Evolutionary conservation across 208 protist genomes (phyloP), one percentile per base, ranked within the genome.

Genomic region (Chromosphaera perkinsii): DNA sequence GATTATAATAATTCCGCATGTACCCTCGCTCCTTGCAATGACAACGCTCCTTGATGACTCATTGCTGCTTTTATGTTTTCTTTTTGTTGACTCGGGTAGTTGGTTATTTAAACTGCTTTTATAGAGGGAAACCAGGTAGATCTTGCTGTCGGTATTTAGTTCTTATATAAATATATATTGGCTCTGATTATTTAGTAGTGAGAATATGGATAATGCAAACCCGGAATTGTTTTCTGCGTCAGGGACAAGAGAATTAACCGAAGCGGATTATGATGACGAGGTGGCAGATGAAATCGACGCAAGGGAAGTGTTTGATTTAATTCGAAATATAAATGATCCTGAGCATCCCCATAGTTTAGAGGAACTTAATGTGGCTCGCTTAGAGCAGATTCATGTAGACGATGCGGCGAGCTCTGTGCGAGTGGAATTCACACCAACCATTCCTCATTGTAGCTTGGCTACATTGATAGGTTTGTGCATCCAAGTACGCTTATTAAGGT

Each of bases 371-470:
- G 57, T 63, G 17, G 48, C 37, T n/a, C 20, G n/a, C 9, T 22
- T 63, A 20, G 40, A 63, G 9, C 57, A 63, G 12, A 48, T 63
- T 20, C 10, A 63, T 20, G 51, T 73, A 32, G 57, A 66, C 57
- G 47, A 57, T 49, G 32, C 32, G 5, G 3, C 29, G 9, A 67
- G 60, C 32, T 48, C 12, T n/a, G 68, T 73, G n/a, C 5, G 27
- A 10, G 58, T 87, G 22, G 49, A 74, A 24, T 85, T 87, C 57
- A 80, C 70, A 35, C 83, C 83, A 2, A 87, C 83, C n/a, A 80
- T 87, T 26, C 80, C 83, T 2, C 80, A 87, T 57, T 87, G 80
- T 66, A 67, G 62, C 48, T 60, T 79, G 52, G 72, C 76, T 27
- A 78, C 72, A 20, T 48, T 83, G 27, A 85, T 87, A 24, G 83